A percentile compares a stretch with the other conserved stretches of the same genome.
Evolutionary conservation across 345 rosid genomes (phyloP).

Genomic region (Rhodomyrtus tomentosa): DNA sequence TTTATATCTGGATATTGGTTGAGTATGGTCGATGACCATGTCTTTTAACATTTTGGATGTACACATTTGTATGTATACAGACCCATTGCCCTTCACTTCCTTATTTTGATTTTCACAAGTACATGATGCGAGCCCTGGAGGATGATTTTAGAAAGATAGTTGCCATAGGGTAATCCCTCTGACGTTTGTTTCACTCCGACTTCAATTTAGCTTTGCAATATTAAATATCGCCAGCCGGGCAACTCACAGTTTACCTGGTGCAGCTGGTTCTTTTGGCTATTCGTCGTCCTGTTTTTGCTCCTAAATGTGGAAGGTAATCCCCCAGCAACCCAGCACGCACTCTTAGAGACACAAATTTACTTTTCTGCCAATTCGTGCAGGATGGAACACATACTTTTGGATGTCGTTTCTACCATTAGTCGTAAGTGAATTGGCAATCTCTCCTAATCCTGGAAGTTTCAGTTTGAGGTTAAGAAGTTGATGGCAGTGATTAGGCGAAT

Average conservation of each 20-base stretch:
- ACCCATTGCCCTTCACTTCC: constrained; percentile 18
- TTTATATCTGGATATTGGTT: neutral
- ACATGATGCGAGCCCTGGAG: constrained; percentile 56
- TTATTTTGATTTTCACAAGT: constrained; percentile 48
- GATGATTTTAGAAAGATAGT: constrained; percentile 59
- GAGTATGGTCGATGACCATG: neutral
- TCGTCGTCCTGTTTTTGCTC: constrained; percentile 64
- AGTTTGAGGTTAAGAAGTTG: neutral
- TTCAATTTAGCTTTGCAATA: neutral
- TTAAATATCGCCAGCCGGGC: neutral
- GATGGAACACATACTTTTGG: constrained; percentile 90
- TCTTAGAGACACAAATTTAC: neutral
- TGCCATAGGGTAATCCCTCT: constrained; percentile 46
- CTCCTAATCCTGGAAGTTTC: neutral
- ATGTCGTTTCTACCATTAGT: constrained; percentile 65
- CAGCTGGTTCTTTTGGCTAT: constrained; percentile 92
- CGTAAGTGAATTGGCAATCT: constrained; percentile 32
- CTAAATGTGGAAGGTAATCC: constrained; percentile 54
- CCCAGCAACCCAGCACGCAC: neutral
- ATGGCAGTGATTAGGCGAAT: neutral
- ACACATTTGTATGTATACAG: constrained; percentile 14
- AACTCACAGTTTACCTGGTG: neutral
- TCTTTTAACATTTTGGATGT: neutral
- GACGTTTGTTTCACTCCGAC: neutral
- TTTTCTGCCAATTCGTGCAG: constrained; percentile 16